These are phyloP conservation scores for Blastocystis sp. DNA, from an alignment of 352 stramenopile species.

Conservation along the genomic window DNA sequence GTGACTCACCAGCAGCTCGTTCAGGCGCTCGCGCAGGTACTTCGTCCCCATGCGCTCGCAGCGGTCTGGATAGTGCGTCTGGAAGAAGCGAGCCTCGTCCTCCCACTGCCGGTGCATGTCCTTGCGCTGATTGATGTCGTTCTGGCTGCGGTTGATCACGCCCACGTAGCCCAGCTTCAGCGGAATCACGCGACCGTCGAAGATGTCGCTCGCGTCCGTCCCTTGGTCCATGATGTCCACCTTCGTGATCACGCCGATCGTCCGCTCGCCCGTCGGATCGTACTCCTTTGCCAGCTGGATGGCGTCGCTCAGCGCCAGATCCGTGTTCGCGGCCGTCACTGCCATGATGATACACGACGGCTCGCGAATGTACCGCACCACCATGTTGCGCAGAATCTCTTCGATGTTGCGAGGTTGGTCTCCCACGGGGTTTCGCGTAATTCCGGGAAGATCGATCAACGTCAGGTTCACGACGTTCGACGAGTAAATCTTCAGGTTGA, in stretches of 20 bases:
- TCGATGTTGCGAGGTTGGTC: slow-evolving; percentile 98
- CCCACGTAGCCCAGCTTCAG: slow-evolving; percentile 91
- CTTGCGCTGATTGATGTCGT: slow-evolving; percentile 88
- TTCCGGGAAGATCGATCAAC: slow-evolving; percentile 93
- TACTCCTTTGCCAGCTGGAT: slow-evolving; percentile 89
- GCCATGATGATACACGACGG: slow-evolving; percentile 97
- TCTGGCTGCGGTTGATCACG: slow-evolving; percentile 94
- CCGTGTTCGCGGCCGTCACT: slow-evolving; percentile 92
- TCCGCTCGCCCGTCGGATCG: slow-evolving; percentile 79
- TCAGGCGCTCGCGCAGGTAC: slow-evolving; percentile 88
- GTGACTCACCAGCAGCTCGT: slow-evolving; percentile 96
- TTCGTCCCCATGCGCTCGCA: slow-evolving; percentile 83
- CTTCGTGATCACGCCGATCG: slow-evolving; percentile 98
- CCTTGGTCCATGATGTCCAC: slow-evolving; percentile 98
- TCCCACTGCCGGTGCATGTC: slow-evolving; percentile 80
- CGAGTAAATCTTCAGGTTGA: slow-evolving; percentile 96
- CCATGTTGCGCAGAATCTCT: slow-evolving; percentile 97
- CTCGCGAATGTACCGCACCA: slow-evolving; percentile 91
- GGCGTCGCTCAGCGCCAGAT: slow-evolving; percentile 94
- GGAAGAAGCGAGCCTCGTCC: slow-evolving; percentile 94
- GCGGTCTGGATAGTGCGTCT: slow-evolving; percentile 85
- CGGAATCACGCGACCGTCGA: slow-evolving; percentile 81
- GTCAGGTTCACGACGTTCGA: slow-evolving; percentile 93
- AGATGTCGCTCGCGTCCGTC: slow-evolving; percentile 77
- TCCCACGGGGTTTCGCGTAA: slow-evolving; percentile 88